phyloP scores from a whole-genome alignment of 495 filamentous ascomycete species.

The Neurospora sp. region DNA sequence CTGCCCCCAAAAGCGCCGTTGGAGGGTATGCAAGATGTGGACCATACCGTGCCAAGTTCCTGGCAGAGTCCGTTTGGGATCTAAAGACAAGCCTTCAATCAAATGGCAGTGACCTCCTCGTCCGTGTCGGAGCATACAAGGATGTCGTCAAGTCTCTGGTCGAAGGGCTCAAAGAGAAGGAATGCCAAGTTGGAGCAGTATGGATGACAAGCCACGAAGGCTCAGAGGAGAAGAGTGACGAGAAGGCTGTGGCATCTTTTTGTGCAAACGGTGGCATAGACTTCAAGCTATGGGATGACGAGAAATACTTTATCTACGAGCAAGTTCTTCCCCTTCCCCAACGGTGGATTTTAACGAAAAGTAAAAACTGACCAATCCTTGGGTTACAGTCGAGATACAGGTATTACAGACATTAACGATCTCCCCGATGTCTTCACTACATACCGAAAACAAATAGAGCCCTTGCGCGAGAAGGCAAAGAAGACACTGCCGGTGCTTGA shows the following conservation, averaged over 20 bases:
- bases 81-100: conserved; percentile 46
- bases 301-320: conserved; percentile 68
- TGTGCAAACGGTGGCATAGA: conserved; percentile 39
- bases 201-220: conserved; percentile 63
- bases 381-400: conserved; percentile 43
- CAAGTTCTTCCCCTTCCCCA: conserved; percentile 27
- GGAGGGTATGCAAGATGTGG: conserved; percentile 59
- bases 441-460: conserved; percentile 57
- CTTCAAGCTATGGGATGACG: conserved; percentile 54
- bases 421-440: conserved; percentile 60
- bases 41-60: conserved; percentile 55
- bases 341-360: background rate
- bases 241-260: conserved; percentile 38
- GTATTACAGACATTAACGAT: conserved; percentile 35
- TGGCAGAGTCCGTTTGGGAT: conserved; percentile 59
- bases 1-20: conserved; percentile 45
- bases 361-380: background rate
- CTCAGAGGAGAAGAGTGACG: conserved; percentile 53
- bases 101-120: conserved; percentile 46
- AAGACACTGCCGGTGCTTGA: conserved; percentile 33
- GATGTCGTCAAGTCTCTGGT: conserved; percentile 46
- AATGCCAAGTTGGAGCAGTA: conserved; percentile 43
- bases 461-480: conserved; percentile 50
- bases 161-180: conserved; percentile 30
- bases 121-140: conserved; percentile 49